Conservation (phyloP, 108 stramenopile species). For the Mayamaea pseudoterrestris region DNA sequence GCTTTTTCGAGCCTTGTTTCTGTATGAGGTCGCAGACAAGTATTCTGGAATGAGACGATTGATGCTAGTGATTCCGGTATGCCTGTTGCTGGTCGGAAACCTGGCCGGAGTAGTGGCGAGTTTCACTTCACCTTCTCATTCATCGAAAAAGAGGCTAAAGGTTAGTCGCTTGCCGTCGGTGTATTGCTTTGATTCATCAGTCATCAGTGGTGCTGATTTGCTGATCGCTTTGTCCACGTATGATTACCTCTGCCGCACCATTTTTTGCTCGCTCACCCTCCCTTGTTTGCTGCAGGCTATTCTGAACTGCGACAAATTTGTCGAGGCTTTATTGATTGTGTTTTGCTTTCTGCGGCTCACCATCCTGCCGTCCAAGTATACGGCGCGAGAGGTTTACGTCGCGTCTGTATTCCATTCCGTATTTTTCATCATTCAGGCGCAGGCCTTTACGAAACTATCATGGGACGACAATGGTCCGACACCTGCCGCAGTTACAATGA, state of each 20-base stretch:
- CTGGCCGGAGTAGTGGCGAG: slow-evolving; percentile 58
- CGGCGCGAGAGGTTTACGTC: slow-evolving; percentile 60
- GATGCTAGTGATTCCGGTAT: slow-evolving; percentile 30
- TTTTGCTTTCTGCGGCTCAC: slow-evolving; percentile 62
- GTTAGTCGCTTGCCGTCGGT: too few relatives aligned
- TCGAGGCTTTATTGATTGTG: slow-evolving; percentile 45
- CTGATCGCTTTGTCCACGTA: too few relatives aligned
- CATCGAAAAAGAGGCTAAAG: slow-evolving; percentile 65
- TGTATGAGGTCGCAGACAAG: slow-evolving; percentile 70
- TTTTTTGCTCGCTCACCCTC: too few relatives aligned
- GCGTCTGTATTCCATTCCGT: slow-evolving; percentile 61
- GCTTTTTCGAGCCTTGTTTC: slow-evolving; percentile 75
- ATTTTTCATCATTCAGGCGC: slow-evolving; percentile 66
- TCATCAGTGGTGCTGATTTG: too few relatives aligned
- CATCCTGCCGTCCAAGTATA: slow-evolving; percentile 39
- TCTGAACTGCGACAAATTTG: slow-evolving; percentile 64
- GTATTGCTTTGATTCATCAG: too few relatives aligned
- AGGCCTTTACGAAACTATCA: slow-evolving; percentile 60
- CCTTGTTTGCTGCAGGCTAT: too few relatives aligned
- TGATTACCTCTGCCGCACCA: too few relatives aligned
- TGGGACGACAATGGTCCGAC: too few relatives aligned
- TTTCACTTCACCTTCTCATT: slow-evolving; percentile 28
- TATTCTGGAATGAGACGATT: slow-evolving; percentile 20
- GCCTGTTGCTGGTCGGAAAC: slow-evolving; percentile 59
- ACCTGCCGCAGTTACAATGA: too few relatives aligned